Conservation (phyloP, 73 alveolate species). For the Blepharisma stoltei region DNA sequence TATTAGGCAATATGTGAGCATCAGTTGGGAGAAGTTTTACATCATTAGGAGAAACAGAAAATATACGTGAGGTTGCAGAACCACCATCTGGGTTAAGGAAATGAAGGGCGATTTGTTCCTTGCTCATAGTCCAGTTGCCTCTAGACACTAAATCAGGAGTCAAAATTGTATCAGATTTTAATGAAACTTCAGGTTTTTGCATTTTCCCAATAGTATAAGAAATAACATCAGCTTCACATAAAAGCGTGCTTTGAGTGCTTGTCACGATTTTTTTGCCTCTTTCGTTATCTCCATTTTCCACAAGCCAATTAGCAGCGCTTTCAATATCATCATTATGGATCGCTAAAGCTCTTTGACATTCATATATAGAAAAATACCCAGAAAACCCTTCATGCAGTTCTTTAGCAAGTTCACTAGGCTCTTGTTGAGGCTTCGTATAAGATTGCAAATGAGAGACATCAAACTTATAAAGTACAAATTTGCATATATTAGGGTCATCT, state of each 20-base stretch:
- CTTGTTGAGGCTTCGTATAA: constrained; percentile 30
- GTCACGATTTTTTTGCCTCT: constrained; percentile 60
- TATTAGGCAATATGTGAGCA: constrained; percentile 29
- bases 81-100: constrained; percentile 31
- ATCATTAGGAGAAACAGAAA: constrained; percentile 57
- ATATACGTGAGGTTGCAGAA: constrained; percentile 50
- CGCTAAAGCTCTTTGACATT: constrained; percentile 68
- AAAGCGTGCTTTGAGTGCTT: constrained; percentile 42
- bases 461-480: constrained; percentile 54
- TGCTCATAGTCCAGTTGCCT: constrained; percentile 70
- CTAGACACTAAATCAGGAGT: constrained; percentile 54
- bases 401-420: constrained; percentile 32
- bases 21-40: constrained; percentile 34
- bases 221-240: constrained; percentile 57
- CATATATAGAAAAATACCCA: constrained; percentile 62
- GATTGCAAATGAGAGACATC: constrained; percentile 38
- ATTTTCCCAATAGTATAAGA: constrained; percentile 49
- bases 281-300: constrained; percentile 77
- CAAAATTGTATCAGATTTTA: constrained; percentile 67
- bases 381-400: constrained; percentile 65
- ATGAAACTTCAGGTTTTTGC: constrained; percentile 64
- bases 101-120: constrained; percentile 60
- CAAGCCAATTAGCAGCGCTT: constrained; percentile 74
- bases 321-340: constrained; percentile 59
- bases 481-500: constrained; percentile 48